A percentile compares a stretch with the other conserved stretches of the same genome.
phyloP scores from a whole-genome alignment of 192 early-diverging fungal species.

The Podila horticola region DNA sequence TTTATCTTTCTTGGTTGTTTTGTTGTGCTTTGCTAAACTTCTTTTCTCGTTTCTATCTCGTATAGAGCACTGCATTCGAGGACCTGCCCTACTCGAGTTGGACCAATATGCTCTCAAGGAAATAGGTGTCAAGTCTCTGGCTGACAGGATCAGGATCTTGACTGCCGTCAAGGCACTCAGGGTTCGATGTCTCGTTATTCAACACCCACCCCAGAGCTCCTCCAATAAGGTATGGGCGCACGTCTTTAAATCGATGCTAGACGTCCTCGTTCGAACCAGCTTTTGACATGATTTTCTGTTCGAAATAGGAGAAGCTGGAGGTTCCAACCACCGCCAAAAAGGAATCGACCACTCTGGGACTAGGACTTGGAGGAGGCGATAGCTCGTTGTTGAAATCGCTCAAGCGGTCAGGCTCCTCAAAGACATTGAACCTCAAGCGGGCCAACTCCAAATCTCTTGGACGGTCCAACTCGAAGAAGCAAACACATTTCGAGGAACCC shows the following conservation, averaged over 20 bases:
- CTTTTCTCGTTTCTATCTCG: neutral
- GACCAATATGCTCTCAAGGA: constrained; percentile 85
- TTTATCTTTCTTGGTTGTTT: neutral
- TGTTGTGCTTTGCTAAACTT: neutral
- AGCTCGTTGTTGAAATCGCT: constrained; percentile 40
- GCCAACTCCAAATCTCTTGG: constrained; percentile 37
- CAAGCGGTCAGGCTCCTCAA: constrained; percentile 47
- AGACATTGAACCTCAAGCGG: constrained; percentile 39
- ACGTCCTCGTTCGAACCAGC: too few relatives aligned
- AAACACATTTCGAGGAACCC: constrained; percentile 49
- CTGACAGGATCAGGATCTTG: constrained; percentile 85
- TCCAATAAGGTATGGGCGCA: constrained; percentile 28
- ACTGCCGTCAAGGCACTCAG: constrained; percentile 79
- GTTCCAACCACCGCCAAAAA: constrained; percentile 43
- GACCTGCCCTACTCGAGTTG: constrained; percentile 85
- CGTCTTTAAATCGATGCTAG: neutral
- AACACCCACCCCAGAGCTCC: constrained; percentile 8
- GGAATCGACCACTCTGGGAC: constrained; percentile 25
- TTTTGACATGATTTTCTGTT: too few relatives aligned
- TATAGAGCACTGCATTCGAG: constrained; percentile 81
- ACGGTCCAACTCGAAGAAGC: constrained; percentile 50
- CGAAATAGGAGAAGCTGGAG: constrained; percentile 46
- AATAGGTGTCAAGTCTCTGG: constrained; percentile 82
- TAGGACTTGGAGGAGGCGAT: constrained; percentile 37
- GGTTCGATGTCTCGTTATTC: constrained; percentile 63